These are phyloP conservation scores for Brassica nigra DNA, from an alignment of 345 rosid genomes.

Conservation along the genomic window DNA sequence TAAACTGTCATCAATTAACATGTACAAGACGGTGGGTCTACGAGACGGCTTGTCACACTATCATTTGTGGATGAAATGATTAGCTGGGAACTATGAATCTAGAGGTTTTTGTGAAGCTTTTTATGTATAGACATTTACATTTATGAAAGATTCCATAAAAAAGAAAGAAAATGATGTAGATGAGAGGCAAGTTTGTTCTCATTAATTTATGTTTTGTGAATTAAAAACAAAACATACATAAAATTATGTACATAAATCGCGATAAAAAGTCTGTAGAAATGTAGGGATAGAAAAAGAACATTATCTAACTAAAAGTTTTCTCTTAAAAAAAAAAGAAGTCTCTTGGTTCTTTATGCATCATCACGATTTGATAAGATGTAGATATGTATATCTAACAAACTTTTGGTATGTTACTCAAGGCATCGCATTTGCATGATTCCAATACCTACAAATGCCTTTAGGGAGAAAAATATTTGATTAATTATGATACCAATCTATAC, in stretches of 20 bases:
- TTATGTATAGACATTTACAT: background rate
- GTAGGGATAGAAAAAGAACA: background rate
- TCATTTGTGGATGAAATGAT: background rate
- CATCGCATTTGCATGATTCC: background rate
- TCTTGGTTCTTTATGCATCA: background rate
- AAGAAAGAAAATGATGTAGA: background rate
- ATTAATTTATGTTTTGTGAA: background rate
- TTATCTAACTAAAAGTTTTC: background rate
- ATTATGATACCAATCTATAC: slow-evolving; percentile 33
- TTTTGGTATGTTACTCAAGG: background rate
- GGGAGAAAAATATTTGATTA: background rate
- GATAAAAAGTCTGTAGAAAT: background rate
- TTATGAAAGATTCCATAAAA: background rate
- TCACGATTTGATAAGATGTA: background rate
- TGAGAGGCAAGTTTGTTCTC: background rate
- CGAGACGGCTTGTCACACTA: background rate
- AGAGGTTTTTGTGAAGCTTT: background rate
- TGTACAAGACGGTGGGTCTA: too few species aligned
- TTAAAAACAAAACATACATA: background rate
- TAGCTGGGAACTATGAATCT: background rate
- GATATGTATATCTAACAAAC: background rate
- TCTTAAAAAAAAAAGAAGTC: too few species aligned
- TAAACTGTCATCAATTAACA: too few species aligned
- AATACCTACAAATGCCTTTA: background rate
- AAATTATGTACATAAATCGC: background rate